Evolutionary conservation across 257 asterid species (phyloP).

Genomic region (Echium plantagineum): DNA sequence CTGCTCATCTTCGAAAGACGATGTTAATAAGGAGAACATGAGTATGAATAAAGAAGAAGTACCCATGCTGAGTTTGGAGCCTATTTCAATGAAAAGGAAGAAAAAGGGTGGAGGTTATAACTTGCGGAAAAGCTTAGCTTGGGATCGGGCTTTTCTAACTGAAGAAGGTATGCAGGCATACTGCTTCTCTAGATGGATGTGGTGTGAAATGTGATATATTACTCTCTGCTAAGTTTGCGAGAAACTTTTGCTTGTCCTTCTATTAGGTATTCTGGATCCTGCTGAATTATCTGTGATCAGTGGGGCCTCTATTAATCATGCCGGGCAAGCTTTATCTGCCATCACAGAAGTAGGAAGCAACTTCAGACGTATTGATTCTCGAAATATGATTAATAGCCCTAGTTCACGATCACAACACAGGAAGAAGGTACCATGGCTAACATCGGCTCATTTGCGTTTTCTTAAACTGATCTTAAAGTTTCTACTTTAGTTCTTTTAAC

Average conservation of each 20-base stretch:
- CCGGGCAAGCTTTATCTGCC: slow-evolving; percentile 29
- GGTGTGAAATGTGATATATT: neutral
- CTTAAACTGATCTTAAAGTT: slow-evolving; percentile 18
- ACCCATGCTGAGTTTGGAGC: slow-evolving; percentile 56
- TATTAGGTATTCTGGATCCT: slow-evolving; percentile 77
- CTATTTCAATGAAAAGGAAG: slow-evolving; percentile 78
- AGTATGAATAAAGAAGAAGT: slow-evolving; percentile 39
- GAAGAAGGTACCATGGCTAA: slow-evolving; percentile 22
- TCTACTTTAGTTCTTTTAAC: slow-evolving; percentile 34
- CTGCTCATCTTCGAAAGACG: slow-evolving; percentile 24
- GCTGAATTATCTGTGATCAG: slow-evolving; percentile 63
- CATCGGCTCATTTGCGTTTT: slow-evolving; percentile 18
- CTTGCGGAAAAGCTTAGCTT: slow-evolving; percentile 83
- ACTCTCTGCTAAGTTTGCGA: neutral
- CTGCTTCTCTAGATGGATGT: neutral
- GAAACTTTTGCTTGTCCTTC: neutral
- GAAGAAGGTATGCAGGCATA: slow-evolving; percentile 54
- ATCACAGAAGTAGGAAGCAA: slow-evolving; percentile 27
- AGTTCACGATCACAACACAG: slow-evolving; percentile 17
- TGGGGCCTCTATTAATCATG: slow-evolving; percentile 35
- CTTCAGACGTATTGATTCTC: slow-evolving; percentile 19
- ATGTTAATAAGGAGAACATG: slow-evolving; percentile 58
- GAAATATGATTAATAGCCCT: slow-evolving; percentile 10
- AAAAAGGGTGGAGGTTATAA: slow-evolving; percentile 60
- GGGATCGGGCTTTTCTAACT: slow-evolving; percentile 89